A percentile compares a stretch with the other conserved stretches of the same genome.
These are phyloP conservation scores for Phylloporus gajari DNA, from an alignment of 1,284 basidiomycete species.

Conservation along the genomic window DNA sequence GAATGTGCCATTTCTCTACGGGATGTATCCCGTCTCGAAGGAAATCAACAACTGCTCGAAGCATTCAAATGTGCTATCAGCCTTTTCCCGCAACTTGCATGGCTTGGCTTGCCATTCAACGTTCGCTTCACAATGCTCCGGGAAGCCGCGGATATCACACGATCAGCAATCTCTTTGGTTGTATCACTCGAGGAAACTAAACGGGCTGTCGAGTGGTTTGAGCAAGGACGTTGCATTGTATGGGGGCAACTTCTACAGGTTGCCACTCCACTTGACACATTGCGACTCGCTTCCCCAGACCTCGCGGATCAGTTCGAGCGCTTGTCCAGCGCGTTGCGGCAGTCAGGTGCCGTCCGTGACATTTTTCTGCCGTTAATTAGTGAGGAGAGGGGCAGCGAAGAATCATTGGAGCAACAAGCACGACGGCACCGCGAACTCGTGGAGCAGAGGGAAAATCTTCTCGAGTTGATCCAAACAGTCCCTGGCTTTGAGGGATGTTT, in stretches of 20 bases:
- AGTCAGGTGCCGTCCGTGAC: background rate
- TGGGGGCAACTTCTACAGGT: slow-evolving; percentile 13
- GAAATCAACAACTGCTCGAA: background rate
- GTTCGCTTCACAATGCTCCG: slow-evolving; percentile 2
- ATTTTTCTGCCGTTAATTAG: background rate
- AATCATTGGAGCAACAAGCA: background rate
- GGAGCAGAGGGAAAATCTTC: slow-evolving; percentile 2
- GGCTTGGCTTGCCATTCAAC: slow-evolving; percentile 13
- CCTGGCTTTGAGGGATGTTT: slow-evolving; percentile 10
- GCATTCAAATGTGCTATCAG: slow-evolving; percentile 3
- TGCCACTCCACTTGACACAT: slow-evolving; percentile 8
- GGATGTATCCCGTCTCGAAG: background rate
- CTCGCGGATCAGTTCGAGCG: slow-evolving; percentile 1
- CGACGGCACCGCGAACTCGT: slow-evolving; percentile 5
- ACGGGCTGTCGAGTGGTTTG: slow-evolving; percentile 16
- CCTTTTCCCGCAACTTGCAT: slow-evolving; percentile 16
- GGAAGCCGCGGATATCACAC: slow-evolving; percentile 2
- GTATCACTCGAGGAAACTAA: background rate
- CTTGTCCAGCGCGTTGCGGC: background rate
- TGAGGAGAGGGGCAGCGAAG: background rate
- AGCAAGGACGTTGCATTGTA: slow-evolving; percentile 19
- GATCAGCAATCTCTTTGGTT: slow-evolving; percentile 4
- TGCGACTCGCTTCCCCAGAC: background rate
- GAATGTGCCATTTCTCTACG: background rate
- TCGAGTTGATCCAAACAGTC: background rate